These are phyloP conservation scores for Umbilicus rupestris DNA, from an alignment of 164 flowering plant species.

Conservation along the genomic window DNA sequence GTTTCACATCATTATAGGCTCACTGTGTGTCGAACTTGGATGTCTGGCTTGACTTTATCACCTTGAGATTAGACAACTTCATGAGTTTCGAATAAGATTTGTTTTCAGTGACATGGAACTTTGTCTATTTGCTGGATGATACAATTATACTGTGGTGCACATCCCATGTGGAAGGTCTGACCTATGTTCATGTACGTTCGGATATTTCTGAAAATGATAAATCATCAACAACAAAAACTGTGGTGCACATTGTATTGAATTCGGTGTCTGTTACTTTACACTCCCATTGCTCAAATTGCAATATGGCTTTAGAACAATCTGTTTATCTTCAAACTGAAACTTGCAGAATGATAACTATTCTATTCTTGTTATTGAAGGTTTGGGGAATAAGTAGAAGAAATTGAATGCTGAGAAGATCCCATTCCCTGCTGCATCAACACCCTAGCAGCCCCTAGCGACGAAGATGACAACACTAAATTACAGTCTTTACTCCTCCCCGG, in stretches of 20 bases:
- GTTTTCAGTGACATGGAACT: not conserved
- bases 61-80: not conserved
- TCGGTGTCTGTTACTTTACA: not conserved
- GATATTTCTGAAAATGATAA: not conserved
- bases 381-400: not conserved
- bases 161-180: not conserved
- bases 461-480: constrained; percentile 20
- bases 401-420: constrained; percentile 30
- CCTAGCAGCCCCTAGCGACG: constrained; percentile 42
- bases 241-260: constrained; percentile 5
- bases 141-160: not conserved
- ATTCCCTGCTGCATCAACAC: constrained; percentile 36
- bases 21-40: constrained; percentile 2
- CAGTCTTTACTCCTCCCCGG: constrained; percentile 1
- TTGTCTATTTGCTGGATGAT: not conserved
- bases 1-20: not conserved
- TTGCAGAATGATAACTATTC: constrained; percentile 1
- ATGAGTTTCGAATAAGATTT: not conserved
- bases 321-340: not conserved
- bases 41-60: not conserved
- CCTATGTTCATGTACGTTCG: not conserved
- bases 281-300: not conserved
- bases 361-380: constrained; percentile 4
- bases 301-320: not conserved
- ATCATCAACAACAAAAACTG: not conserved